phyloP scores from a whole-genome alignment of 1,284 basidiomycete species.

The Vanrija humicola region DNA sequence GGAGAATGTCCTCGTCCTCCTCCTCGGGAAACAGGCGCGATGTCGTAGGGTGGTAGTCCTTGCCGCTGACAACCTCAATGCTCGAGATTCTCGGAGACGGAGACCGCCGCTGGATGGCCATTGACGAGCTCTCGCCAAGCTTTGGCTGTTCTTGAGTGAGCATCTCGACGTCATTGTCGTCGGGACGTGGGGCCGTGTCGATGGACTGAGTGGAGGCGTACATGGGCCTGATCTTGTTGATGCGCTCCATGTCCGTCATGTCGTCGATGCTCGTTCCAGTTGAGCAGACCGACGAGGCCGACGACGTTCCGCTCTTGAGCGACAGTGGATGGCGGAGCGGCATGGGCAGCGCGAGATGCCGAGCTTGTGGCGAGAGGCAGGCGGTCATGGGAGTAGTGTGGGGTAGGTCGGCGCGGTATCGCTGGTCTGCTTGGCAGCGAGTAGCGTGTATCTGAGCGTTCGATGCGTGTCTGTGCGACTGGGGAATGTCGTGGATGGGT shows the following conservation, averaged over 20 bases:
- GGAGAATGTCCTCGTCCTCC: constrained; percentile 69
- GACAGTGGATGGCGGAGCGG: not conserved
- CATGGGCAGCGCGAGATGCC: not conserved
- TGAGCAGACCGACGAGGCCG: constrained; percentile 26
- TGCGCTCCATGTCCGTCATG: constrained; percentile 25
- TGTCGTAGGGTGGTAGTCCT: constrained; percentile 1
- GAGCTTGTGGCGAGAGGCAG: no score
- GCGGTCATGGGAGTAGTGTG: no score
- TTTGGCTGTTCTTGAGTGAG: no score
- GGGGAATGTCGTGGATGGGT: no score
- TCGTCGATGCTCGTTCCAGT: constrained; percentile 33
- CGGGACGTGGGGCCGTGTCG: no score
- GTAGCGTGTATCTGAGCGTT: no score
- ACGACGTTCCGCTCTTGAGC: not conserved
- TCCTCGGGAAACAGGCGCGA: constrained; percentile 40
- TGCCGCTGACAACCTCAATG: not conserved
- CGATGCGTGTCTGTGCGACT: no score
- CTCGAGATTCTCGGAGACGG: not conserved
- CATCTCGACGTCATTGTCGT: not conserved
- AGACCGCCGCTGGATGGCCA: not conserved
- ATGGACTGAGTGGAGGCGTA: constrained; percentile 17
- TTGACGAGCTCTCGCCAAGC: not conserved
- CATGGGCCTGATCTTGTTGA: constrained; percentile 30
- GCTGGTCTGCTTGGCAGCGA: no score
- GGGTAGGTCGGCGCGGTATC: no score